Conservation (phyloP, 768 basidiomycete species). For the Gloeophyllum trabeum region DNA sequence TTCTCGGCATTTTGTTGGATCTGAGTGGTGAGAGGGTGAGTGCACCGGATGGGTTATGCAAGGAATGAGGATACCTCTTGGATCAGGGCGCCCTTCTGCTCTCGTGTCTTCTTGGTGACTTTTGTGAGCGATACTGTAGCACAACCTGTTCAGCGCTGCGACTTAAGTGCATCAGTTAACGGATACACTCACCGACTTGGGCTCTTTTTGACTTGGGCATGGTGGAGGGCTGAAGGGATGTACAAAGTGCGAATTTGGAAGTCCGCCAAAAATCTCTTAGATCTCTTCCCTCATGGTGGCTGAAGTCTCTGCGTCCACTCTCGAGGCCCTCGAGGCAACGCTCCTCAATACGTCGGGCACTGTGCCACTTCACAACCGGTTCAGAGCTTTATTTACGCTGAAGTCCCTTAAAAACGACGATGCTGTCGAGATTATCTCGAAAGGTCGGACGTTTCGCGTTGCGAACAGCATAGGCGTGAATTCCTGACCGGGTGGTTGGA, state of each 20-base stretch:
- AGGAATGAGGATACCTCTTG: constrained; percentile 58
- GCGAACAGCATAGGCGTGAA: too few relatives aligned
- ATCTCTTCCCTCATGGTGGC: constrained; percentile 1
- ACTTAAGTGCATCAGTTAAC: constrained; percentile 3
- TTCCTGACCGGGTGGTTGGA: too few relatives aligned
- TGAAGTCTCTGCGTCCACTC: constrained; percentile 34
- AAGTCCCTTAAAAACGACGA: constrained; percentile 73
- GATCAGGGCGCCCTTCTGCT: constrained; percentile 80
- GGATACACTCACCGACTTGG: constrained; percentile 60
- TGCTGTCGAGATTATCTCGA: constrained; percentile 76
- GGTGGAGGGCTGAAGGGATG: constrained; percentile 3
- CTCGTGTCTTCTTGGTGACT: constrained; percentile 86
- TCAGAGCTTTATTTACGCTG: constrained; percentile 85
- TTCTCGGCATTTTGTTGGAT: constrained; percentile 77
- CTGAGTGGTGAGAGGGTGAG: constrained; percentile 26
- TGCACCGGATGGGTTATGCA: too few relatives aligned
- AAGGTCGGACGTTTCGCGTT: constrained; percentile 37
- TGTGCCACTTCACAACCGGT: constrained; percentile 76
- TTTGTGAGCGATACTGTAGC: constrained; percentile 81
- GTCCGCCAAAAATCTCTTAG: not conserved
- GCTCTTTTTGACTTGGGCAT: constrained; percentile 90
- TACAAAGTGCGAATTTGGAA: not conserved
- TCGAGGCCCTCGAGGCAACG: constrained; percentile 56
- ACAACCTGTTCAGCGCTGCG: constrained; percentile 7
- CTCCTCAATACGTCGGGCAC: constrained; percentile 70